A percentile compares a stretch with the other conserved stretches of the same genome.
Conservation (phyloP, 768 basidiomycete species). For the Hygrocybe coccinea region DNA sequence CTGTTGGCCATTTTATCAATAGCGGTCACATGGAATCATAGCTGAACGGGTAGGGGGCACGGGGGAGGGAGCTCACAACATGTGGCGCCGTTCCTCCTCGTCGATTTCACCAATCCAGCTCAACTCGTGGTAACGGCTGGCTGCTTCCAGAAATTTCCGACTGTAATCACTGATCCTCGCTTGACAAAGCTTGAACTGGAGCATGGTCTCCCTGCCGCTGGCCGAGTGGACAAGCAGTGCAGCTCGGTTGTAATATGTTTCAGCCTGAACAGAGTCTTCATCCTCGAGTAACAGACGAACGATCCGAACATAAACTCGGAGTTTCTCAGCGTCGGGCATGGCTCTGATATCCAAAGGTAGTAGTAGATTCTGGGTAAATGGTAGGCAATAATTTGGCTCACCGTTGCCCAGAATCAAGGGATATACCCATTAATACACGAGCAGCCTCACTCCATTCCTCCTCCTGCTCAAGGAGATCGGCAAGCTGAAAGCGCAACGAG, state of each 20-base stretch:
- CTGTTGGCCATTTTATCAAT: slow-evolving; percentile 36
- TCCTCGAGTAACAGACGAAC: slow-evolving; percentile 92
- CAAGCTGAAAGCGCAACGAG: slow-evolving; percentile 79
- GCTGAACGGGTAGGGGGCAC: neutral
- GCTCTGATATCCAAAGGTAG: slow-evolving; percentile 37
- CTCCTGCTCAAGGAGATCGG: slow-evolving; percentile 80
- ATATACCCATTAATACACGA: slow-evolving; percentile 85
- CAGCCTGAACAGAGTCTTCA: slow-evolving; percentile 95
- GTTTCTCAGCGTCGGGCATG: slow-evolving; percentile 77
- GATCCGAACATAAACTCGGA: slow-evolving; percentile 88
- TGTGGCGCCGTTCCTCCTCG: slow-evolving; percentile 85
- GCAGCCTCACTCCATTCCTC: slow-evolving; percentile 96
- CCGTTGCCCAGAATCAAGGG: slow-evolving; percentile 86
- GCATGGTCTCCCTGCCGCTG: slow-evolving; percentile 69
- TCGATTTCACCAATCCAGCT: slow-evolving; percentile 89
- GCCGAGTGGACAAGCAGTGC: slow-evolving; percentile 82
- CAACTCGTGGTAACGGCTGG: slow-evolving; percentile 89
- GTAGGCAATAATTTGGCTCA: slow-evolving; percentile 28
- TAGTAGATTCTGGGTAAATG: neutral
- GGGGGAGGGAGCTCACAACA: slow-evolving; percentile 59
- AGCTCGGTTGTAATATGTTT: slow-evolving; percentile 95
- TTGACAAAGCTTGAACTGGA: slow-evolving; percentile 88
- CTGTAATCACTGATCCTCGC: slow-evolving; percentile 91
- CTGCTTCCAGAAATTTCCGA: slow-evolving; percentile 91
- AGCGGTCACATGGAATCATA: slow-evolving; percentile 4